A percentile compares a stretch with the other conserved stretches of the same genome.
phyloP scores from a whole-genome alignment of 345 rosid genomes.

The Gossypium sturtianum region DNA sequence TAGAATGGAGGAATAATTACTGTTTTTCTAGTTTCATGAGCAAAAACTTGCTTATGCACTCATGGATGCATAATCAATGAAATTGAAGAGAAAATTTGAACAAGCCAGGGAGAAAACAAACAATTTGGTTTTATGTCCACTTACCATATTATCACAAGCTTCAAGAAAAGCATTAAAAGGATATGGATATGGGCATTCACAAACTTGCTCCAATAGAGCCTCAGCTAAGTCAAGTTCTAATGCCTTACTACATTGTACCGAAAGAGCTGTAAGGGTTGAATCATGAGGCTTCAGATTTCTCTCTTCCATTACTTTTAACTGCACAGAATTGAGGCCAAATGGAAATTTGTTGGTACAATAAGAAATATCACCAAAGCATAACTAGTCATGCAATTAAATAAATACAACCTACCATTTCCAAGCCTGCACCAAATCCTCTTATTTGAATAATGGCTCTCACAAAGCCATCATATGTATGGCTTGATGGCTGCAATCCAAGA shows the following conservation, averaged over 20 bases:
- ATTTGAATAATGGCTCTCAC: constrained; percentile 50
- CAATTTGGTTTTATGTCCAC: constrained; percentile 6
- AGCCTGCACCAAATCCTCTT: constrained; percentile 43
- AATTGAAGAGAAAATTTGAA: neutral
- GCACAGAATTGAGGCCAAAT: constrained; percentile 21
- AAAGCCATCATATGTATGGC: constrained; percentile 55
- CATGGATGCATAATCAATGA: neutral
- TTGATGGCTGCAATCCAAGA: constrained; percentile 67
- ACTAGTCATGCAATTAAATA: neutral
- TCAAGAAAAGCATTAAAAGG: constrained; percentile 61
- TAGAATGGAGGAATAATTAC: neutral
- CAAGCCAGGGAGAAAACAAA: neutral
- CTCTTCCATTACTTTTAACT: constrained; percentile 67
- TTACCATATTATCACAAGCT: constrained; percentile 62
- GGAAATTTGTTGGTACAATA: neutral
- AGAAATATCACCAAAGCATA: constrained; percentile 7
- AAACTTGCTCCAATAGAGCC: constrained; percentile 52
- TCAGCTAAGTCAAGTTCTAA: constrained; percentile 79
- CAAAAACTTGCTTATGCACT: neutral
- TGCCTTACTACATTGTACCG: constrained; percentile 56
- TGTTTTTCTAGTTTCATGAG: neutral
- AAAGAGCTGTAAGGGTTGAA: constrained; percentile 58
- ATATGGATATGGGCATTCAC: constrained; percentile 33
- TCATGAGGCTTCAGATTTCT: constrained; percentile 55
- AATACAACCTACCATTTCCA: constrained; percentile 47